These are phyloP conservation scores for Trichosanthes truncata DNA, from an alignment of 306 rosid species.

Conservation along the genomic window DNA sequence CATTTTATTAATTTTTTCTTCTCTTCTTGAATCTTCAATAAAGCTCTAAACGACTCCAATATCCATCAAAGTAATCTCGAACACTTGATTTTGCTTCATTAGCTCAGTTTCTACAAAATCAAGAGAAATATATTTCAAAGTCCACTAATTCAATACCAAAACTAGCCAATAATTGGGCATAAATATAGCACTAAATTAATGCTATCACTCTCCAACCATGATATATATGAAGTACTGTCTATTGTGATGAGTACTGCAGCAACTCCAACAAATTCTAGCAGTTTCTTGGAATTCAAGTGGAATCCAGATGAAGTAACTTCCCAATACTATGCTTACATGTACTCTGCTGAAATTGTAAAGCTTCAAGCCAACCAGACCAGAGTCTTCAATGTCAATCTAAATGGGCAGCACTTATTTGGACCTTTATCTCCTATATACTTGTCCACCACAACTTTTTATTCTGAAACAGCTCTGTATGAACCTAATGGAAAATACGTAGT, in stretches of 20 bases:
- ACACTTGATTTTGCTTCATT: too few species aligned
- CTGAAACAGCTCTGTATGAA: not conserved
- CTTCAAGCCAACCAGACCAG: slow-evolving; percentile 7
- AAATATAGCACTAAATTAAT: too few species aligned
- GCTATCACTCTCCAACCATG: not conserved
- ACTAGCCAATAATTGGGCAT: too few species aligned
- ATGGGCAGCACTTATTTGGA: not conserved
- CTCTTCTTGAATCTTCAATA: too few species aligned
- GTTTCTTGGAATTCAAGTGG: not conserved
- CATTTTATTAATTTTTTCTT: too few species aligned
- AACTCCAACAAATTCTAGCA: not conserved
- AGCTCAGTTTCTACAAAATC: too few species aligned
- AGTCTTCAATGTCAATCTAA: not conserved
- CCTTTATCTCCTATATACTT: slow-evolving; percentile 21
- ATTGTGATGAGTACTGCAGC: slow-evolving; percentile 10
- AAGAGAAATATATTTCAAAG: too few species aligned
- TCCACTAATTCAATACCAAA: too few species aligned
- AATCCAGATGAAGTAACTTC: not conserved
- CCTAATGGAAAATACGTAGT: not conserved
- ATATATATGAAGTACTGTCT: not conserved
- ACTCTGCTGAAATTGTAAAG: slow-evolving; percentile 26
- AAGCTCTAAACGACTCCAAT: too few species aligned
- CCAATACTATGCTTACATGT: slow-evolving; percentile 1
- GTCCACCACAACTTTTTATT: not conserved
- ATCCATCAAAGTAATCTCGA: too few species aligned